Base-by-base conservation (phyloP, 768 basidiomycete species). In the Lactarius indigo region DNA sequence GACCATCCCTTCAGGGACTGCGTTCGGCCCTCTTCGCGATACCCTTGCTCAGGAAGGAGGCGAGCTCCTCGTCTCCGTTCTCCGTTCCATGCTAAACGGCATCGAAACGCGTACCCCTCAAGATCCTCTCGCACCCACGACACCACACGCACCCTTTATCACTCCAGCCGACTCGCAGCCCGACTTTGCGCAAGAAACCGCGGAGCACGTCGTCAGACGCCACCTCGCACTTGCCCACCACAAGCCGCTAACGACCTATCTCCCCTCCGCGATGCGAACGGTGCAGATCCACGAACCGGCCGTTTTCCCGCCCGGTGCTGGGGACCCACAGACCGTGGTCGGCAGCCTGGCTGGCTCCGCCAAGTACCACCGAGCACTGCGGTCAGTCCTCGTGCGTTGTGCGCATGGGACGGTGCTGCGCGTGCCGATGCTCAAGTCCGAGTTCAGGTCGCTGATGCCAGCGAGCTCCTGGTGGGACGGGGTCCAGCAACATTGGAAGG, bases 401-500 rank as follows among this genome's bases (percentile, higher is more conserved):
- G 83, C 84, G 1, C 76, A 76, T 20, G 78, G 79, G 33, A 81
- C 84, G 1, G 77, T 84, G 58, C 71, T 93, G 20, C 77, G 78
- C 58, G 84, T 92, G 1, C 77, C 77, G 2, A 76, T 77, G 67
- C 77, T 94, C 20, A 87, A 89, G 72, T 84, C 86, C 66, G 86
- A 88, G 69, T 85, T 85, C 62, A 83, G 83, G 69, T 76, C 79
- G 30, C 74, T 83, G 70, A 68, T 91, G 66, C 73, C 72, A 17
- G 87, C 86, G 3, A 82, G 78, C 66, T 87, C 88, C 59, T 94
- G 90, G 87, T 93, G 90, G 90, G 92, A 91, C 73, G 92, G 92
- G 2, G 77, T 86, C 17, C 65, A 55, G 42, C 33, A 30, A 8
- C 62, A 68, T 30, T 64, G 62, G 66, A 68, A 56, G 42, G 63